Evolutionary conservation across 768 basidiomycete genomes (phyloP).

Genomic region (Mycena rosella): DNA sequence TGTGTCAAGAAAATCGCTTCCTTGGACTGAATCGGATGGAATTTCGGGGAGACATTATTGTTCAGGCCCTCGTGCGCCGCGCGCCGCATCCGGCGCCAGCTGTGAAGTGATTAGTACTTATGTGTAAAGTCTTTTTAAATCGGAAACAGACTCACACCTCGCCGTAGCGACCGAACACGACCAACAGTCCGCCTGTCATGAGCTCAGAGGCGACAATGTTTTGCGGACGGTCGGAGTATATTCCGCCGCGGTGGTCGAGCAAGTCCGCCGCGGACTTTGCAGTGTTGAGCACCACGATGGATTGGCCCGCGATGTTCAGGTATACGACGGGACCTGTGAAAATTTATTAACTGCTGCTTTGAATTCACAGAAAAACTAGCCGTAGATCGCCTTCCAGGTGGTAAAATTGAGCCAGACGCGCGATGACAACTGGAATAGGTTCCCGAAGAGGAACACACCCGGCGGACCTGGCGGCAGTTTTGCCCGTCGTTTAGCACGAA

Average conservation of each 20-base stretch:
- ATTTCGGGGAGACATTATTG: neutral
- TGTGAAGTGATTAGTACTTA: conserved; percentile 4
- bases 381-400: conserved; percentile 36
- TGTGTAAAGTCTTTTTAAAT: neutral
- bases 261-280: conserved; percentile 49
- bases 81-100: conserved; percentile 38
- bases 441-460: conserved; percentile 38
- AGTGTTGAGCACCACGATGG: conserved; percentile 51
- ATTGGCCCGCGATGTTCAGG: conserved; percentile 51
- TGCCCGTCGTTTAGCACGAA: neutral
- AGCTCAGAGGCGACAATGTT: conserved; percentile 39
- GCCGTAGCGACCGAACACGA: conserved; percentile 42
- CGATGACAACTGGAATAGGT: conserved; percentile 35
- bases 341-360: neutral
- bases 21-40: neutral
- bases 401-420: conserved; percentile 34
- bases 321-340: conserved; percentile 45
- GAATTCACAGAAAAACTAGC: neutral
- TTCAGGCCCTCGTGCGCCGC: conserved; percentile 35
- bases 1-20: neutral
- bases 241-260: conserved; percentile 46
- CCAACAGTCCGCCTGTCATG: conserved; percentile 44
- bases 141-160: conserved; percentile 36
- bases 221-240: conserved; percentile 44
- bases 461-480: conserved; percentile 38